A percentile compares a stretch with the other conserved stretches of the same genome.
These are phyloP conservation scores for Boletus sp. DNA, from an alignment of 768 basidiomycete genomes.

Conservation along the genomic window DNA sequence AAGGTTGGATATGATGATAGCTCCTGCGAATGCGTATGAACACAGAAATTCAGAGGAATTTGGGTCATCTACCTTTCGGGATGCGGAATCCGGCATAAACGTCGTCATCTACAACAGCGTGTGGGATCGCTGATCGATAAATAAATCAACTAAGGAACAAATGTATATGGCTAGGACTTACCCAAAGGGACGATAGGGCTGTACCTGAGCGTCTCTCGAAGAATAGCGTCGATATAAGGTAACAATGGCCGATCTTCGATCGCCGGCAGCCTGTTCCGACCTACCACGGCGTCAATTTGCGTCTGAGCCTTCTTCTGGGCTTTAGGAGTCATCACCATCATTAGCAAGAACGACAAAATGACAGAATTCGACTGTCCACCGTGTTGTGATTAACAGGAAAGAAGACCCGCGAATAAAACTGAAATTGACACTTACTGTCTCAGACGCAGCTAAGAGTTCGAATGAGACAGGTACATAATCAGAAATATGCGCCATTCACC, in stretches of 20 bases:
- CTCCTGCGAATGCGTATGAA: conserved; percentile 10
- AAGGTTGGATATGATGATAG: conserved; percentile 17
- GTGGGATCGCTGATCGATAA: conserved; percentile 25
- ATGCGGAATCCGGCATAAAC: conserved; percentile 49
- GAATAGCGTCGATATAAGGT: conserved; percentile 21
- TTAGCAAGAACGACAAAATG: conserved; percentile 15
- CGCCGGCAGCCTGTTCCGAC: conserved; percentile 12
- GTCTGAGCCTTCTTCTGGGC: conserved; percentile 21
- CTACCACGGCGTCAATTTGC: conserved; percentile 20
- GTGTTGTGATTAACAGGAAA: neutral
- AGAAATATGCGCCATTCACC: conserved; percentile 1
- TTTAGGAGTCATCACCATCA: conserved; percentile 17
- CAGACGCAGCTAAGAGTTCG: conserved; percentile 14
- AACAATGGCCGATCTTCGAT: conserved; percentile 17
- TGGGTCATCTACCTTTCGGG: conserved; percentile 35
- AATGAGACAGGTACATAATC: neutral
- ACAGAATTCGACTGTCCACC: conserved; percentile 26
- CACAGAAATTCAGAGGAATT: neutral
- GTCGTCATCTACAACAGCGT: conserved; percentile 39
- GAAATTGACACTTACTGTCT: conserved; percentile 13
- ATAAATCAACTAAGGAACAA: neutral
- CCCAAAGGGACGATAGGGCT: conserved; percentile 14
- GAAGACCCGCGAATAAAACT: neutral
- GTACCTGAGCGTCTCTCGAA: conserved; percentile 21
- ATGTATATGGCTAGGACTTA: neutral